Evolutionary conservation across 306 rosid genomes (phyloP).

Genomic region (Prunus padus): DNA sequence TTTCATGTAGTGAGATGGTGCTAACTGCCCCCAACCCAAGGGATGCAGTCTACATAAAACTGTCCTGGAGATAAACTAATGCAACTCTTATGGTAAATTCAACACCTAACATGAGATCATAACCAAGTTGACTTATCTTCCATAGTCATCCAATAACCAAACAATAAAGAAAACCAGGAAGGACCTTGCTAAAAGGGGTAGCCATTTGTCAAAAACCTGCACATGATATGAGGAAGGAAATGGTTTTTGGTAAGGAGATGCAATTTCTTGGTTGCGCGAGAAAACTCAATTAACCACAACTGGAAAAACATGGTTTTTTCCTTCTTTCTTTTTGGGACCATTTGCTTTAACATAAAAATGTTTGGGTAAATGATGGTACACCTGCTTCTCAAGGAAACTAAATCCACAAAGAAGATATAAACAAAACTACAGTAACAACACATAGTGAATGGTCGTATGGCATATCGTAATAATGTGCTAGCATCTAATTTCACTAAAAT

Average conservation of each 20-base stretch:
- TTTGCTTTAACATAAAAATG: not conserved
- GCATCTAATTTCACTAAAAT: constrained; percentile 11
- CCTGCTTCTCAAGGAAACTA: not conserved
- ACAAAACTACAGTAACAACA: not conserved
- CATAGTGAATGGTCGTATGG: not conserved
- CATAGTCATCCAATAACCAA: not conserved
- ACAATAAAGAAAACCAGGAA: not conserved
- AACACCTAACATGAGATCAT: constrained; percentile 12
- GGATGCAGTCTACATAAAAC: not conserved
- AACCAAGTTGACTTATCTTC: not conserved
- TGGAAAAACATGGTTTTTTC: not conserved
- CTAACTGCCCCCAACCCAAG: not conserved
- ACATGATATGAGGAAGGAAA: not conserved
- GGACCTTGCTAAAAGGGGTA: constrained; percentile 2
- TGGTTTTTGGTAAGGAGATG: not conserved
- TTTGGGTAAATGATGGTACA: constrained; percentile 1
- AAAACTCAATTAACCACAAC: constrained; percentile 2
- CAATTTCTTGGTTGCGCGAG: not conserved
- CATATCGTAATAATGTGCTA: not conserved
- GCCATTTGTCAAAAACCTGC: not conserved
- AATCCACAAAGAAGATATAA: not conserved
- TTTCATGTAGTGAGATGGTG: not conserved
- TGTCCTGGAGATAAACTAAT: not conserved
- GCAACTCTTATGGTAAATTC: constrained; percentile 8
- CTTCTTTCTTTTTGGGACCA: not conserved